Conservation (phyloP, 2,329 filamentous ascomycete genomes). For the Bipolaris oryzae region DNA sequence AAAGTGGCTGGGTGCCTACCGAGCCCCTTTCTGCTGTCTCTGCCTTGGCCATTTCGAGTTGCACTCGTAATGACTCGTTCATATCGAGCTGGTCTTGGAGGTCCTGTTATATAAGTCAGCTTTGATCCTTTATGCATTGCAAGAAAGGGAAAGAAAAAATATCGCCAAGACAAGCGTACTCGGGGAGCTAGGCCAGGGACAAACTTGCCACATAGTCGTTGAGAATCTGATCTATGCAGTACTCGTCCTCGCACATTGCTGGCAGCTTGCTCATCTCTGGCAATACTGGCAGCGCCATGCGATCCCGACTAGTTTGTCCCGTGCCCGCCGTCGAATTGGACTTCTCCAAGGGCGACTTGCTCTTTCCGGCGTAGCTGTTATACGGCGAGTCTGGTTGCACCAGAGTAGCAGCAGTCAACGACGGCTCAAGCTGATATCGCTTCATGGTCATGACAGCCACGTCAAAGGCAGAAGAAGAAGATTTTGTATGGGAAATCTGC, state of each 20-base stretch:
- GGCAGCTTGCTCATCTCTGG: slow-evolving; percentile 26
- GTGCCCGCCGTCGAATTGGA: slow-evolving; percentile 30
- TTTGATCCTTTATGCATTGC: neutral
- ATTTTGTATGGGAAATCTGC: slow-evolving; percentile 33
- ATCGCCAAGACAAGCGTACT: slow-evolving; percentile 32
- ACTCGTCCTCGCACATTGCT: slow-evolving; percentile 25
- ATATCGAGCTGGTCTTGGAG: slow-evolving; percentile 37
- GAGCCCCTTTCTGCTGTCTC: slow-evolving; percentile 46
- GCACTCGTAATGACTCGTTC: slow-evolving; percentile 33
- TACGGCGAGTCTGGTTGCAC: slow-evolving; percentile 24
- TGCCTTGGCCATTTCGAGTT: slow-evolving; percentile 44
- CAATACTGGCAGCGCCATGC: slow-evolving; percentile 30
- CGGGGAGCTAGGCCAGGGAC: slow-evolving; percentile 34
- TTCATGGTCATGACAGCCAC: slow-evolving; percentile 28
- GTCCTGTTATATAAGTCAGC: slow-evolving; percentile 35
- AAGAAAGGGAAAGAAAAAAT: slow-evolving; percentile 6
- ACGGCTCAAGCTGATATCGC: slow-evolving; percentile 25
- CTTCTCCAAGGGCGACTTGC: slow-evolving; percentile 29
- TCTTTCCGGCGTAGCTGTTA: slow-evolving; percentile 12
- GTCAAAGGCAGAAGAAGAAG: slow-evolving; percentile 30
- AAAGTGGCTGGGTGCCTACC: slow-evolving; percentile 28
- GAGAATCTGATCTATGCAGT: slow-evolving; percentile 17
- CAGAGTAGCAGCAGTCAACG: slow-evolving; percentile 32
- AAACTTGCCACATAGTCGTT: slow-evolving; percentile 40
- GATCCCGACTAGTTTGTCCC: slow-evolving; percentile 35